Conservation (phyloP, 2,329 filamentous ascomycete species). For the Trichoderma sp. region DNA sequence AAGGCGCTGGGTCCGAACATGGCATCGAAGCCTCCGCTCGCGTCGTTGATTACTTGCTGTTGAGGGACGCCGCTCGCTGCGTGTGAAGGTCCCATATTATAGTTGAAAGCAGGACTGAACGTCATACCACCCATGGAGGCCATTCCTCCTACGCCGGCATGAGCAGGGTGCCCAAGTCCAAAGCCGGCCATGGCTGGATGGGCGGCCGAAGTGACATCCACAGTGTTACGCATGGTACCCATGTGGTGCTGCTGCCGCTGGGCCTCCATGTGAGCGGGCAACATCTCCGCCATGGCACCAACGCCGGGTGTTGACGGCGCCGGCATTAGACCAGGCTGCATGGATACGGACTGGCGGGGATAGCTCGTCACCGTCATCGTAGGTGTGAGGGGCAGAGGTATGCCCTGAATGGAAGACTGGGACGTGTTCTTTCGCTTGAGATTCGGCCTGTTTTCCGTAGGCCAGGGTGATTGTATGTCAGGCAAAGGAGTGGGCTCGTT, state of each 20-base stretch:
- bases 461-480: conserved; percentile 49
- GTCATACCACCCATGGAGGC: conserved; percentile 4
- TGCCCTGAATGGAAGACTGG: conserved; percentile 37
- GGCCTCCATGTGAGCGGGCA: conserved; percentile 39
- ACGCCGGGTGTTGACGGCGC: conserved; percentile 42
- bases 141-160: conserved; percentile 5
- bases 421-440: conserved; percentile 54
- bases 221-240: conserved; percentile 34
- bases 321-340: conserved; percentile 35
- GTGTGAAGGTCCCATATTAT: conserved; percentile 33
- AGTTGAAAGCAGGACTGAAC: conserved; percentile 40
- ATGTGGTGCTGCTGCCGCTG: conserved; percentile 34
- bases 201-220: conserved; percentile 1
- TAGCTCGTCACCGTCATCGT: conserved; percentile 36
- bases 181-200: conserved; percentile 5
- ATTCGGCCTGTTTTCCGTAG: conserved; percentile 37
- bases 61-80: not conserved
- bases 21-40: conserved; percentile 51
- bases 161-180: conserved; percentile 4
- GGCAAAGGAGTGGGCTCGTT: conserved; percentile 56
- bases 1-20: conserved; percentile 62
- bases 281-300: conserved; percentile 41
- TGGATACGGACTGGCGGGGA: conserved; percentile 43
- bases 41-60: conserved; percentile 33
- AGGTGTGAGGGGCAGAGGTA: conserved; percentile 31